Percentiles rank a stretch among this genome's conserved stretches.
These are phyloP conservation scores for Salix suchowensis DNA, from an alignment of 345 rosid species.

Conservation along the genomic window DNA sequence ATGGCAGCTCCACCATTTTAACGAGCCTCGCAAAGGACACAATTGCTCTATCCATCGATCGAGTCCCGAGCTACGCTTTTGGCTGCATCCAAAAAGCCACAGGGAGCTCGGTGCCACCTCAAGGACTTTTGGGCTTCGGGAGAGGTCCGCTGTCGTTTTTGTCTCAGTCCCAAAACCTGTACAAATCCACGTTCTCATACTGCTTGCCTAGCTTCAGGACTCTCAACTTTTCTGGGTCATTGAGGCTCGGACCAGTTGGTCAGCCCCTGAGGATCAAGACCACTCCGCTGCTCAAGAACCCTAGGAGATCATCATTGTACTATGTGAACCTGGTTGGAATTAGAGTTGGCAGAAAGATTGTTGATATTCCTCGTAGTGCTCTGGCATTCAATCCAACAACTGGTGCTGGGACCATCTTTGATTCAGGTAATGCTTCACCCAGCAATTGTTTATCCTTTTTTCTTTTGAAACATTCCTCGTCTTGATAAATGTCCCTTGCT, in stretches of 20 bases:
- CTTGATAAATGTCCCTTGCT: not conserved
- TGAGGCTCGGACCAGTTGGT: slow-evolving; percentile 69
- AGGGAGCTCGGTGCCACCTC: slow-evolving; percentile 71
- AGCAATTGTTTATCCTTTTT: not conserved
- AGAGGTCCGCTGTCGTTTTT: slow-evolving; percentile 79
- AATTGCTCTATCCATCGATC: slow-evolving; percentile 51
- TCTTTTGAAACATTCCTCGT: not conserved
- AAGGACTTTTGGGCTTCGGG: slow-evolving; percentile 82
- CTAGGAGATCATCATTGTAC: slow-evolving; percentile 76
- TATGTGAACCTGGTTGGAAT: slow-evolving; percentile 72
- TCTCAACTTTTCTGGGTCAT: slow-evolving; percentile 69
- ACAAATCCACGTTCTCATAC: slow-evolving; percentile 76
- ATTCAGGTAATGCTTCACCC: slow-evolving; percentile 55
- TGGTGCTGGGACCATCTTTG: slow-evolving; percentile 88
- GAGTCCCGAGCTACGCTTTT: slow-evolving; percentile 61
- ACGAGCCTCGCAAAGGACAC: slow-evolving; percentile 70
- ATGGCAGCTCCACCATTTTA: slow-evolving; percentile 64
- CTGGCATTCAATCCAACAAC: slow-evolving; percentile 66
- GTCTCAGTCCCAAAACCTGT: slow-evolving; percentile 69
- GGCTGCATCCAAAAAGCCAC: slow-evolving; percentile 71
- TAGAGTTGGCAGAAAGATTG: slow-evolving; percentile 63
- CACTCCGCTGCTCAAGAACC: slow-evolving; percentile 80
- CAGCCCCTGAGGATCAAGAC: slow-evolving; percentile 73
- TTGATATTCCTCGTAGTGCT: slow-evolving; percentile 63
- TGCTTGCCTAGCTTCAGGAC: slow-evolving; percentile 85